Base-by-base conservation (phyloP, 2,329 filamentous ascomycete species). In the Aspergillus latus region DNA sequence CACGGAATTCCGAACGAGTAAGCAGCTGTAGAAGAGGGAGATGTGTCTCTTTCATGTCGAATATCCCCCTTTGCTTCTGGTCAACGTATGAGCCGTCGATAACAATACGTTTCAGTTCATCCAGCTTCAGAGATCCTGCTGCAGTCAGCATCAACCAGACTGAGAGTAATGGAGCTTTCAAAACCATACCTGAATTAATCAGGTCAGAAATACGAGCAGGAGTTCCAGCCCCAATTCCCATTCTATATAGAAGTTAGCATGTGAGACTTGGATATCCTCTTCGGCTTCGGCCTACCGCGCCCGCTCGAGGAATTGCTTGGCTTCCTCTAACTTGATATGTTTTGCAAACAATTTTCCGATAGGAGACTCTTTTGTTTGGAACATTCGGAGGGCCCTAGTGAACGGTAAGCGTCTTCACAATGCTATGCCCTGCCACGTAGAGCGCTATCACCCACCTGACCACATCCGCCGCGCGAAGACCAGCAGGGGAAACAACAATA, bases 331-430 rank as follows among this genome's bases (percentile, higher is more conserved):
- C 76, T 99, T 99, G 79, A 99, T 96, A 73, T 99, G 94, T 74
- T 99, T 99, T 32, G 94, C 93, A 73, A 99, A 99, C 70, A 99
- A 79, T 74, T 99, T 99, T 2, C 90, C 89, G 1, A 99, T 87
- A 45, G 84, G 82, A 49, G 83, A 85, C 7, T 90, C 86, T 71
- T 94, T 91, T 51, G 82, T 87, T 69, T 92, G 89, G 65, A 94
- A 93, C 62, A 86, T 86, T 47, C 91, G 84, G 61, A 96, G 78
- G 2, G 85, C 82, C 66, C 89, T 89, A 16, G 13, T 44, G 9
- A 13, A 28, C 21, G 10, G 46, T 29, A n/a, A 52, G 16, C 6
- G 29, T 26, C 28, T 13, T 61, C 37, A 30, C 56, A 45, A 21
- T 58, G 10, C 32, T 8, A 21, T 11, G 9, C 16, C 7, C 10